A percentile compares a stretch with the other conserved stretches of the same genome.
phyloP scores from a whole-genome alignment of 495 filamentous ascomycete species.

The Daldinia bambusicola region DNA sequence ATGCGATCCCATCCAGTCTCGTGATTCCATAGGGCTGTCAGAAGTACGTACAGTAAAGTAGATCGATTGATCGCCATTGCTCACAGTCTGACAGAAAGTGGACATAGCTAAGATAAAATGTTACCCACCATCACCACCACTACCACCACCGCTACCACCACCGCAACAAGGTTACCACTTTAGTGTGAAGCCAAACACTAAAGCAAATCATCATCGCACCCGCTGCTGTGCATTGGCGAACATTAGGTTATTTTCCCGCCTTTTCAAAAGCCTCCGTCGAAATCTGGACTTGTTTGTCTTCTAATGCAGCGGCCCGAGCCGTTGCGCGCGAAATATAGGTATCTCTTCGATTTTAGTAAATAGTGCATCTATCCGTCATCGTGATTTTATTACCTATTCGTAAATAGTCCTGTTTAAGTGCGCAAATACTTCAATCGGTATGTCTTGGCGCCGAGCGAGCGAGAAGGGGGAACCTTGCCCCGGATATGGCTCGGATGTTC shows the following conservation, averaged over 20 bases:
- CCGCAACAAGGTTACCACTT: constrained; percentile 2
- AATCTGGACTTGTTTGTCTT: constrained; percentile 6
- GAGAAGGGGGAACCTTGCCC: constrained; percentile 19
- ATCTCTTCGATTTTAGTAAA: neutral
- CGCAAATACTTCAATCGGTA: constrained; percentile 17
- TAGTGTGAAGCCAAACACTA: constrained; percentile 28
- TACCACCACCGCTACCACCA: constrained; percentile 8
- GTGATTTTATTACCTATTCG: constrained; percentile 1
- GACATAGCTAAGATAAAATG: constrained; percentile 20
- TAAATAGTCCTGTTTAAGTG: neutral
- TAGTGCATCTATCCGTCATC: constrained; percentile 13
- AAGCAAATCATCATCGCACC: constrained; percentile 34
- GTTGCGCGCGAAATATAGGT: constrained; percentile 19
- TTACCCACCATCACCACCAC: constrained; percentile 27
- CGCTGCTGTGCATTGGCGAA: constrained; percentile 30
- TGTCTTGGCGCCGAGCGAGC: constrained; percentile 34
- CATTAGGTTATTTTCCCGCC: constrained; percentile 20
- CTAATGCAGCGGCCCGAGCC: constrained; percentile 31
- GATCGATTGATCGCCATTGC: constrained; percentile 42
- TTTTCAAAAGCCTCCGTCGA: constrained; percentile 23
- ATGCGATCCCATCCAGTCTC: constrained; percentile 22
- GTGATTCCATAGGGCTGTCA: constrained; percentile 40
- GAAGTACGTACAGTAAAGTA: constrained; percentile 28
- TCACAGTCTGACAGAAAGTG: constrained; percentile 21
- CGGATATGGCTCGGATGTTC: constrained; percentile 34